Conservation (phyloP, 345 rosid species). For the Raphanus raphanistrum region DNA sequence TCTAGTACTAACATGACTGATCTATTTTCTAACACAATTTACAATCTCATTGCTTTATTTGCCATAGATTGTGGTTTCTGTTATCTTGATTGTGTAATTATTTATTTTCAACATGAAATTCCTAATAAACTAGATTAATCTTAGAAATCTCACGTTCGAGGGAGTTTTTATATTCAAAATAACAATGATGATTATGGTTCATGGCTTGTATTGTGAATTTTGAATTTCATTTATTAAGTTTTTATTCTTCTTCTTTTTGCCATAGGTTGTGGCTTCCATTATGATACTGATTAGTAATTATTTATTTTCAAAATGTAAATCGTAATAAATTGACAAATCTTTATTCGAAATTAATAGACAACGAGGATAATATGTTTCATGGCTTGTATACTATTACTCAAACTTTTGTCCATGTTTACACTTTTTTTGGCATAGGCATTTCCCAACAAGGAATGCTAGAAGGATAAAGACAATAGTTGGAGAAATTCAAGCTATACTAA, state of each 20-base stretch:
- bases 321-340: no score
- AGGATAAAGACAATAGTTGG: conserved; percentile 34
- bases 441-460: conserved; percentile 48
- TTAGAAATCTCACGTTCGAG: not conserved
- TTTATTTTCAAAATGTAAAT: no score
- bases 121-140: not conserved
- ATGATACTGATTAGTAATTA: no score
- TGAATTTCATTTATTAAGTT: no score
- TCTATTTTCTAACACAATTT: not conserved
- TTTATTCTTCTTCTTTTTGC: no score
- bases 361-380: no score
- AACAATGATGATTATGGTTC: no score
- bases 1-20: not conserved
- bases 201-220: no score
- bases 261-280: no score
- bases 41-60: not conserved
- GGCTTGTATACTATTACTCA: no score
- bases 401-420: not conserved
- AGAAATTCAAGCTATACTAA: conserved; percentile 37
- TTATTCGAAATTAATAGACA: no score
- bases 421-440: conserved; percentile 33
- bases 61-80: not conserved
- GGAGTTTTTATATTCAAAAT: no score
- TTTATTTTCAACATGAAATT: not conserved
- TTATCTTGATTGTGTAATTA: not conserved